A percentile compares a stretch with the other conserved stretches of the same genome.
phyloP scores from a whole-genome alignment of 345 rosid genomes.

The Trapa incisa region DNA sequence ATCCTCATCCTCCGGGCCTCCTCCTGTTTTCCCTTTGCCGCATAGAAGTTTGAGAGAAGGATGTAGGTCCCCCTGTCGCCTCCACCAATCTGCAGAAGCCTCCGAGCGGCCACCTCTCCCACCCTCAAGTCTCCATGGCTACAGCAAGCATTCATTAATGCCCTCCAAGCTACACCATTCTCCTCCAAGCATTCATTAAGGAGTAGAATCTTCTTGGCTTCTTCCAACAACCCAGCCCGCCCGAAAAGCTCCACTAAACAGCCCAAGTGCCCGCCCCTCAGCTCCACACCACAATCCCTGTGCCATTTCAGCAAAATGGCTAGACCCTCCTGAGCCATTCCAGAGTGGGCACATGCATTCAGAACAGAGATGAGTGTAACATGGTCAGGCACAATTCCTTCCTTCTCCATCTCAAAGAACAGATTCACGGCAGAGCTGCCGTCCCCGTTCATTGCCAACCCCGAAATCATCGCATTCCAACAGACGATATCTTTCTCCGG shows the following conservation, averaged over 20 bases:
- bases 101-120: conserved; percentile 16
- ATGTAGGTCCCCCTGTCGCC: conserved; percentile 15
- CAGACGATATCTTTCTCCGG: conserved; percentile 7
- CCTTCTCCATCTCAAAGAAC: conserved; percentile 14
- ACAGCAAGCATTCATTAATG: conserved; percentile 14
- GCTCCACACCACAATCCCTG: conserved; percentile 8
- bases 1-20: conserved; percentile 11
- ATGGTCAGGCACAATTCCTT: conserved; percentile 6
- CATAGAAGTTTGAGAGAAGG: conserved; percentile 17
- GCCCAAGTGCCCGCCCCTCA: conserved; percentile 13
- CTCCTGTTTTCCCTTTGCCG: conserved; percentile 9
- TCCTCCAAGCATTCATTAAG: conserved; percentile 1
- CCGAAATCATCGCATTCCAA: conserved; percentile 16
- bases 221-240: conserved; percentile 10
- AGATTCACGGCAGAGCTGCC: conserved; percentile 11
- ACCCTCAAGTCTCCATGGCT: conserved; percentile 9
- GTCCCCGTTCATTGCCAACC: conserved; percentile 15
- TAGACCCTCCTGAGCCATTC: conserved; percentile 13
- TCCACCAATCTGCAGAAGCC: conserved; percentile 13
- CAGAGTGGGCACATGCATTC: conserved; percentile 10
- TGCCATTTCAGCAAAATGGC: conserved; percentile 8
- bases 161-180: conserved; percentile 16
- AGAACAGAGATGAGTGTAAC: conserved; percentile 13
- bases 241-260: conserved; percentile 16
- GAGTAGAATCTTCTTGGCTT: conserved; percentile 15